Evolutionary conservation across 2,329 filamentous ascomycete species (phyloP).

Genomic region (Fusarium beomiforme): DNA sequence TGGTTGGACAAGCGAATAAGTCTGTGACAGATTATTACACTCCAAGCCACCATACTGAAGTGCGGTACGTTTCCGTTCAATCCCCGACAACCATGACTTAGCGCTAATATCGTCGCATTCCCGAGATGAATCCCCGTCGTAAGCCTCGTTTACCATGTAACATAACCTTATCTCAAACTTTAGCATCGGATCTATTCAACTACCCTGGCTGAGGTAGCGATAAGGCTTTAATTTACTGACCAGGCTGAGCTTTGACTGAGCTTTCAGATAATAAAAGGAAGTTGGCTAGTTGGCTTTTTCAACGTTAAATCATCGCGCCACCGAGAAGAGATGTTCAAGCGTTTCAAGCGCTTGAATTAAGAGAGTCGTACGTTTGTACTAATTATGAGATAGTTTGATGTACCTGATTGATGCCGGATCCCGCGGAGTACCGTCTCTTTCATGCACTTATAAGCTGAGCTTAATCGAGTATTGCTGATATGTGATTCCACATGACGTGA

Average conservation of each 20-base stretch:
- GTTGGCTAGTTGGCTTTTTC: too few relatives aligned
- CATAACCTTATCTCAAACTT: neutral
- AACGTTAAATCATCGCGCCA: neutral
- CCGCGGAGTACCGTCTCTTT: neutral
- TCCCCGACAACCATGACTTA: neutral
- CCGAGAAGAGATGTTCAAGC: too few relatives aligned
- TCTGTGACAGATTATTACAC: fast-evolving
- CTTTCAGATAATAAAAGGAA: neutral
- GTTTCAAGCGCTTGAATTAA: fast-evolving
- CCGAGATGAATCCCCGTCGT: neutral
- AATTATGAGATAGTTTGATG: too few relatives aligned
- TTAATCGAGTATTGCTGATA: neutral
- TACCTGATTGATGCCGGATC: too few relatives aligned
- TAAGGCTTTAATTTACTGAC: neutral
- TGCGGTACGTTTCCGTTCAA: neutral
- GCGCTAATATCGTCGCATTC: neutral
- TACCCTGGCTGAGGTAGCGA: fast-evolving
- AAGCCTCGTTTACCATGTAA: neutral
- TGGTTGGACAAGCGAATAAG: neutral
- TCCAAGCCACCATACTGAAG: neutral
- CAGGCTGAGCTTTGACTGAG: fast-evolving
- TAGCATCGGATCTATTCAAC: neutral
- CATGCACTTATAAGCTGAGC: neutral
- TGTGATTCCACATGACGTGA: neutral
- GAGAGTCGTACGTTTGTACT: too few relatives aligned